Base-by-base conservation (phyloP, 2,329 filamentous ascomycete genomes). In the Zarea fungicola region DNA sequence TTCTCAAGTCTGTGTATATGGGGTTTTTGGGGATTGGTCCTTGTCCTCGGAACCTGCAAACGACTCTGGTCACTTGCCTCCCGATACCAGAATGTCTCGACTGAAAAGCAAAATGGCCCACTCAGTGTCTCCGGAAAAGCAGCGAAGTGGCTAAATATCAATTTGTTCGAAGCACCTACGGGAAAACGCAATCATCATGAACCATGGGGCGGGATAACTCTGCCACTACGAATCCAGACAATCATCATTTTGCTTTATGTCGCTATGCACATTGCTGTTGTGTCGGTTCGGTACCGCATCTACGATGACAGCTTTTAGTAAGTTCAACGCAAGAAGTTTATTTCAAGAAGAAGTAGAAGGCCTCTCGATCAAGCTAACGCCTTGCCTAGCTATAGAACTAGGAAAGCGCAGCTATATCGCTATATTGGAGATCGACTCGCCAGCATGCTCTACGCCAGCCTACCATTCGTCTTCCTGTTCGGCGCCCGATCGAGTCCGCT, bases 401-500 rank as follows among this genome's bases (percentile, higher is more conserved):
- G 58, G 4, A 52, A 53, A 14, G 58, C 55, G 9, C 65, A 68
- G 49, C 23, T 58, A 6, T 62, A 61, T 50, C 74, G 79, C 9
- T 83, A 78, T 52, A 64, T 80, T 1, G 74, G 74, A 3, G 79
- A 83, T 52, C 72, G 81, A 29, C 78, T 78, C 2, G 80, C 79
- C 1, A 74, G 80, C 42, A 66, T 85, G 26, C 74, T 78, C 0
- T 74, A 79, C 42, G 76, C 75, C 3, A 81, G 81, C 52, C 65
- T 85, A 8, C 77, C 79, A 1, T 58, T 83, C 13, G 58, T 84
- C 1, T 84, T 80, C 75, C 62, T 84, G 1, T 85, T 85, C 55
- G 77, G 74, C 2, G 75, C 75, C 50, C 71, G 83, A 23, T 84
- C 84, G 54, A 83, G 85, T 52, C 62, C 78, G 0, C 67, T 85